These are phyloP conservation scores for Triticum dicoccoides DNA, from an alignment of 176 grass and related monocot species.

Conservation along the genomic window DNA sequence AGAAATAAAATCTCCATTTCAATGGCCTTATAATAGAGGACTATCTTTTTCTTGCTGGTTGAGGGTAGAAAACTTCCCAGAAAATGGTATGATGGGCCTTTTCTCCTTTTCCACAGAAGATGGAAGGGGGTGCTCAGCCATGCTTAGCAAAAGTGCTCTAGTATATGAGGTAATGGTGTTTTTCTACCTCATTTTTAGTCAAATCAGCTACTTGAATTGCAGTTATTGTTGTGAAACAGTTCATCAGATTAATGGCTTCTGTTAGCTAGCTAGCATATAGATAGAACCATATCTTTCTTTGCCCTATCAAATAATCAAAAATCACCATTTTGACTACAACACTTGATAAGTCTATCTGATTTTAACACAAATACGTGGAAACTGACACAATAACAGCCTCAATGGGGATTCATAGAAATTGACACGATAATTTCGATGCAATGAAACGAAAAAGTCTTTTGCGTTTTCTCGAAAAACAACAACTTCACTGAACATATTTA, in stretches of 20 bases:
- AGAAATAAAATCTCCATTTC: conserved; percentile 73
- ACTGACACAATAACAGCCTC: not conserved
- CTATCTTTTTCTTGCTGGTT: conserved; percentile 90
- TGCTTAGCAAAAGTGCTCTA: conserved; percentile 72
- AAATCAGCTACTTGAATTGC: conserved; percentile 9
- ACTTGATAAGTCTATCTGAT: not conserved
- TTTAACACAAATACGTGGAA: not conserved
- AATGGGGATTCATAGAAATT: conserved; percentile 15
- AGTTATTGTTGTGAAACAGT: not conserved
- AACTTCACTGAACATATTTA: not conserved
- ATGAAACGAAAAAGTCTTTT: too few relatives aligned
- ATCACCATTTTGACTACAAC: not conserved
- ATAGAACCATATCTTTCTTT: not conserved
- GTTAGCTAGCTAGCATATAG: not conserved
- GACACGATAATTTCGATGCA: not conserved
- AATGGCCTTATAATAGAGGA: conserved; percentile 82
- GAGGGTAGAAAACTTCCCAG: conserved; percentile 81
- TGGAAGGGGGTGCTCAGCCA: conserved; percentile 68
- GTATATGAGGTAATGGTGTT: conserved; percentile 70
- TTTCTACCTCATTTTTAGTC: conserved; percentile 1
- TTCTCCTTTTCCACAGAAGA: conserved; percentile 84
- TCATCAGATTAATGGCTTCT: not conserved
- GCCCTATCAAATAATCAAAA: not conserved
- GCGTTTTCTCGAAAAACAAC: not conserved
- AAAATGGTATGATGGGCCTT: conserved; percentile 81